Evolutionary conservation across 208 protist genomes (phyloP).

Genomic region (Entamoeba histolytica): DNA sequence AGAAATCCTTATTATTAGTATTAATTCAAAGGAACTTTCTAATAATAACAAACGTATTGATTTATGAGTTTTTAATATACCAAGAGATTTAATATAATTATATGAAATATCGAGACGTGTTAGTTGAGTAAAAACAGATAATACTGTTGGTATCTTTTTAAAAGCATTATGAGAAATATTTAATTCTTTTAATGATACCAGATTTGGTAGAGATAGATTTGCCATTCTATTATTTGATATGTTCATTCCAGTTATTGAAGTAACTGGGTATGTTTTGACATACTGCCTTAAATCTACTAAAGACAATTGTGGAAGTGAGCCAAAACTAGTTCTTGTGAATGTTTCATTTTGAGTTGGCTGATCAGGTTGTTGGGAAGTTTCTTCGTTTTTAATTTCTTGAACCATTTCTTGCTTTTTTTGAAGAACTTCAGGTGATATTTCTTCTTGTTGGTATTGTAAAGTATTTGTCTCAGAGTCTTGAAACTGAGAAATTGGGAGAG

Average conservation of each 20-base stretch:
- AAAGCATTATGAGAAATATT: not conserved
- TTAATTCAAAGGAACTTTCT: too few relatives aligned
- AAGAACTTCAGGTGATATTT: too few relatives aligned
- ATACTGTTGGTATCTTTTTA: not conserved
- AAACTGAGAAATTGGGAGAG: too few relatives aligned
- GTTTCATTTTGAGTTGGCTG: too few relatives aligned
- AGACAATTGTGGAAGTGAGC: not conserved
- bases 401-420: too few relatives aligned
- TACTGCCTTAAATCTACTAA: not conserved
- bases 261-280: not conserved
- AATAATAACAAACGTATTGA: not conserved
- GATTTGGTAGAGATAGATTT: not conserved
- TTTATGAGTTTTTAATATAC: not conserved
- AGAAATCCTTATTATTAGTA: too few relatives aligned
- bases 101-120: not conserved
- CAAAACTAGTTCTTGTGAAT: too few relatives aligned
- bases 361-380: too few relatives aligned
- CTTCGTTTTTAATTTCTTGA: too few relatives aligned
- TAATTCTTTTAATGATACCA: not conserved
- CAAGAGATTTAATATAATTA: not conserved
- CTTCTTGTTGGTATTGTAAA: too few relatives aligned
- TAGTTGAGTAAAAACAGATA: not conserved
- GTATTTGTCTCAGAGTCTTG: too few relatives aligned
- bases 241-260: not conserved
- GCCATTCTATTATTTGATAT: not conserved